phyloP scores from a whole-genome alignment of 2,329 filamentous ascomycete species.

The Pseudocercospora fuligena region DNA sequence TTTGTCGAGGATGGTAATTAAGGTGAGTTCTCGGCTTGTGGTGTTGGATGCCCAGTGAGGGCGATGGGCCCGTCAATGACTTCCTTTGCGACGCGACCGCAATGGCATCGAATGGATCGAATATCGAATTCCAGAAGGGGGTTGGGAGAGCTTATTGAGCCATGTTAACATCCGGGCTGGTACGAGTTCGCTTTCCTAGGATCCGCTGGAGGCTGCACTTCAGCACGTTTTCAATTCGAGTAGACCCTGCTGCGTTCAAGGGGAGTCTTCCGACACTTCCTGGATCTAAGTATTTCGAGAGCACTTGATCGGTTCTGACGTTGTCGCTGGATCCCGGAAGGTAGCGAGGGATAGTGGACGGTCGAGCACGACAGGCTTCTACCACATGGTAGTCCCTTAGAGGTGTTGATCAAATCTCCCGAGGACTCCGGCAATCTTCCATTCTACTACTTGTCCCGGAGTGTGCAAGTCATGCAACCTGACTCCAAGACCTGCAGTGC shows the following conservation, averaged over 20 bases:
- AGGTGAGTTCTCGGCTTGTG: background rate
- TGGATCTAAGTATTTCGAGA: background rate
- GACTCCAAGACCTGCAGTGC: background rate
- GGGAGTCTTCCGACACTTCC: background rate
- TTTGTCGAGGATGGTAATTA: background rate
- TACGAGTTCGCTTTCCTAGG: background rate
- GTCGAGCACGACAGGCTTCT: background rate
- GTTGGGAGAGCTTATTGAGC: background rate
- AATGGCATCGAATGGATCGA: background rate
- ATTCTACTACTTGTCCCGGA: background rate
- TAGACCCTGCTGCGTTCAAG: background rate
- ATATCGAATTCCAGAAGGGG: background rate
- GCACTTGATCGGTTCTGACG: background rate
- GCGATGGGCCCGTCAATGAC: background rate
- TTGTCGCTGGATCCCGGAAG: background rate
- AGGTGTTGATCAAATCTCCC: background rate
- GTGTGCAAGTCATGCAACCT: background rate
- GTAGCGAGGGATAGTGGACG: background rate
- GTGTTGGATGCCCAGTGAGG: background rate
- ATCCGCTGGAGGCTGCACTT: background rate
- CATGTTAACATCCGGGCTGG: background rate
- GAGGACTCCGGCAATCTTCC: conserved; percentile 2
- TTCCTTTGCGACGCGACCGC: background rate
- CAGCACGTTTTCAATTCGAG: background rate
- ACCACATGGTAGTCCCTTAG: background rate